phyloP scores from a whole-genome alignment of 2,329 filamentous ascomycete species.

The Colletotrichum sidae region DNA sequence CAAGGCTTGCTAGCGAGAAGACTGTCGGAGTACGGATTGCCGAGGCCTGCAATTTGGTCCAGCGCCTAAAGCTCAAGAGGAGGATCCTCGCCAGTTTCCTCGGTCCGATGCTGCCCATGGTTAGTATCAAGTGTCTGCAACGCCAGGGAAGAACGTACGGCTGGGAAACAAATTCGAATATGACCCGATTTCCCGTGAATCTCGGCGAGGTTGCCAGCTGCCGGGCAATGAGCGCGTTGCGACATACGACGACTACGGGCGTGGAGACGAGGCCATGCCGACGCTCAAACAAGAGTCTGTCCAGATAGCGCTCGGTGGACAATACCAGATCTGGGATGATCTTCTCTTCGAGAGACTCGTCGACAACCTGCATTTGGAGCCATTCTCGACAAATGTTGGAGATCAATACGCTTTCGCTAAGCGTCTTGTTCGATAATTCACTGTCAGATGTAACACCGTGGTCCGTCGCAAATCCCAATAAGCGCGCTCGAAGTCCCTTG shows the following conservation, averaged over 20 bases:
- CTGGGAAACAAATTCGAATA: slow-evolving; percentile 53
- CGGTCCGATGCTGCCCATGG: slow-evolving; percentile 46
- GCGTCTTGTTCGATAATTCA: slow-evolving; percentile 14
- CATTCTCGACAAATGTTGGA: slow-evolving; percentile 47
- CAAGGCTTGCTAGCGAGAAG: slow-evolving; percentile 2
- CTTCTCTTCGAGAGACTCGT: slow-evolving; percentile 20
- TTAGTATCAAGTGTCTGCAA: not conserved
- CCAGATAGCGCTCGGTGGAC: slow-evolving; percentile 36
- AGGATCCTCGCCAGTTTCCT: slow-evolving; percentile 51
- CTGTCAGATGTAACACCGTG: not conserved
- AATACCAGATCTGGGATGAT: slow-evolving; percentile 44
- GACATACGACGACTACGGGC: slow-evolving; percentile 46
- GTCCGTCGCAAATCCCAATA: slow-evolving; percentile 38
- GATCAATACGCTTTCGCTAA: slow-evolving; percentile 37
- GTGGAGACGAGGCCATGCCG: slow-evolving; percentile 1
- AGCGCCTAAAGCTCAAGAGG: slow-evolving; percentile 42
- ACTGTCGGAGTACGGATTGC: slow-evolving; percentile 2
- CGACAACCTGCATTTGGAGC: slow-evolving; percentile 46
- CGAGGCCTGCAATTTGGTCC: slow-evolving; percentile 36
- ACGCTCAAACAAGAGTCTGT: slow-evolving; percentile 11
- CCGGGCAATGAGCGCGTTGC: slow-evolving; percentile 46
- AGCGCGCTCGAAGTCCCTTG: slow-evolving; percentile 45
- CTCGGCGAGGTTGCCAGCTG: slow-evolving; percentile 38
- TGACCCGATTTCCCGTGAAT: slow-evolving; percentile 38
- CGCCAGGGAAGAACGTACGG: slow-evolving; percentile 43